Conservation (phyloP, 2,329 filamentous ascomycete species). For the Teratosphaeria epicoccoides region DNA sequence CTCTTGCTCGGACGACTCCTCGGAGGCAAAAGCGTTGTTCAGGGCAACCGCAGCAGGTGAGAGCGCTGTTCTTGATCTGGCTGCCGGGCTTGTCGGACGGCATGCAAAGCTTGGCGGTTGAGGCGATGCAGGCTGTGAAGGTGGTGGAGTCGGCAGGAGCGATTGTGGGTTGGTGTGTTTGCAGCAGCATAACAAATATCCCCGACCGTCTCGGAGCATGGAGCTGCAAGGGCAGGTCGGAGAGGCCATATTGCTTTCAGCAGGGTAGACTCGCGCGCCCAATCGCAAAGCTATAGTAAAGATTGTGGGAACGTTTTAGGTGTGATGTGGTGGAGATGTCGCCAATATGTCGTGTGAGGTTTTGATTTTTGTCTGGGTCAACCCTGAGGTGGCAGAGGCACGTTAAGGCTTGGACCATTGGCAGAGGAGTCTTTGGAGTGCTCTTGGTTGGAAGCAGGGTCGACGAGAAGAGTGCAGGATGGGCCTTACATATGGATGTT, state of each 20-base stretch:
- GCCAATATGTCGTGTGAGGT: too few relatives aligned
- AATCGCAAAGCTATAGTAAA: too few relatives aligned
- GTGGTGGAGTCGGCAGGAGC: background rate
- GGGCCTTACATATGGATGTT: background rate
- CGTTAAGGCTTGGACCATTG: too few relatives aligned
- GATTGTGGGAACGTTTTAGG: too few relatives aligned
- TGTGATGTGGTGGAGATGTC: too few relatives aligned
- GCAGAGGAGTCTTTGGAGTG: too few relatives aligned
- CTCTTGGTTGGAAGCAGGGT: too few relatives aligned
- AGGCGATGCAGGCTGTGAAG: background rate
- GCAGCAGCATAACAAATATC: background rate
- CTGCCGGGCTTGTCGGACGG: background rate
- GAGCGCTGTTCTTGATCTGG: background rate
- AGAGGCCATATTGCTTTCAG: background rate
- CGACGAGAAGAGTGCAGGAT: too few relatives aligned
- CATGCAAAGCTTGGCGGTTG: background rate
- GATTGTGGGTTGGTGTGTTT: background rate
- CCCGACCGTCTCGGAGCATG: background rate
- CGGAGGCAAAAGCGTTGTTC: background rate
- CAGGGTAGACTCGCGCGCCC: too few relatives aligned
- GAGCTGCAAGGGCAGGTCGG: background rate
- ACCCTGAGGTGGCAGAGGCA: too few relatives aligned
- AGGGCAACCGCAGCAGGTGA: conserved; percentile 1
- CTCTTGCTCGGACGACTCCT: background rate
- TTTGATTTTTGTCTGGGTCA: too few relatives aligned